phyloP scores from a whole-genome alignment of 441 rosid genomes.

The Gossypium davidsonii region DNA sequence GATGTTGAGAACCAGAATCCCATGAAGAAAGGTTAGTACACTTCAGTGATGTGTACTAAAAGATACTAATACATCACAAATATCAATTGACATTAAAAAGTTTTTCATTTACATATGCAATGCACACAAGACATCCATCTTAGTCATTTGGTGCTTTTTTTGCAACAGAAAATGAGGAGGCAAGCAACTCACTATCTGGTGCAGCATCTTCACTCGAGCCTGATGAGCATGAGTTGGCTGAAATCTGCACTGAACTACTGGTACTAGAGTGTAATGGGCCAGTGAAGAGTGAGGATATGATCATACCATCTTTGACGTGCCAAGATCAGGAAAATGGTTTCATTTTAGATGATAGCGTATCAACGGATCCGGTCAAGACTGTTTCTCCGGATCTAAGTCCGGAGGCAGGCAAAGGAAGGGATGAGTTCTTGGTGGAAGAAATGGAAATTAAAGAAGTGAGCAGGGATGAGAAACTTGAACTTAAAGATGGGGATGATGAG shows the following conservation, averaged over 20 bases:
- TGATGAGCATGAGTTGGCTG: conserved; percentile 18
- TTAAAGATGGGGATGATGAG: conserved; percentile 14
- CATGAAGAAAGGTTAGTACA: conserved; percentile 25
- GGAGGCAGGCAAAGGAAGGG: conserved; percentile 4
- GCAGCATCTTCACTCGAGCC: conserved; percentile 8
- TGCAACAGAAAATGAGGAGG: conserved; percentile 24
- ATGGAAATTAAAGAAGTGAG: conserved; percentile 8
- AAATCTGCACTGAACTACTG: background rate
- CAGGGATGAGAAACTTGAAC: conserved; percentile 12
- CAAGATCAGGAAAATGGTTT: conserved; percentile 19
- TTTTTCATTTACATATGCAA: background rate
- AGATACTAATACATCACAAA: background rate
- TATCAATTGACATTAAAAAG: background rate
- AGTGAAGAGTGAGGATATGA: conserved; percentile 5
- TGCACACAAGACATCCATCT: background rate
- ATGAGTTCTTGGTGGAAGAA: background rate
- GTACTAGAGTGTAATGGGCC: background rate
- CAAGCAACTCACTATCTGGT: conserved; percentile 3
- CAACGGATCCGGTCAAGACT: conserved; percentile 8
- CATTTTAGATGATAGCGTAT: background rate
- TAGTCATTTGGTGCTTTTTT: conserved; percentile 8
- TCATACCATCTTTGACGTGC: conserved; percentile 16
- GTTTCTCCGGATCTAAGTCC: conserved; percentile 12
- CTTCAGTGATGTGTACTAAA: background rate
- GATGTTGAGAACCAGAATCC: conserved; percentile 18